phyloP scores from a whole-genome alignment of 257 asterid genomes.

The Fraxinus pennsylvanica region DNA sequence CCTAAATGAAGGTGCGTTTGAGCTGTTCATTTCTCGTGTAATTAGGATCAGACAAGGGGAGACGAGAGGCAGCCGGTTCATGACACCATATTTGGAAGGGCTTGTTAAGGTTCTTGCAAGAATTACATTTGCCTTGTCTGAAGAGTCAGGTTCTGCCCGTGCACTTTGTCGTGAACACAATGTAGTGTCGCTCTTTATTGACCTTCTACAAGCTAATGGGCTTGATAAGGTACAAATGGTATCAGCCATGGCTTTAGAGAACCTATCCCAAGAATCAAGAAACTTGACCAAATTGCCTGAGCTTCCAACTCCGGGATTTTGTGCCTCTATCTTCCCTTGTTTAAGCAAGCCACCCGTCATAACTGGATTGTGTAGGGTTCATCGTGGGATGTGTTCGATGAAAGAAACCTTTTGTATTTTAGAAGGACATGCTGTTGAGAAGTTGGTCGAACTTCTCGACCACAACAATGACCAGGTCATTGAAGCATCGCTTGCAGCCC shows the following conservation, averaged over 20 bases:
- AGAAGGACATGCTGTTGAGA: conserved; percentile 85
- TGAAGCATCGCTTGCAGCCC: conserved; percentile 88
- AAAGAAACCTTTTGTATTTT: conserved; percentile 75
- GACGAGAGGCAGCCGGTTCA: conserved; percentile 71
- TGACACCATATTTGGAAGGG: conserved; percentile 89
- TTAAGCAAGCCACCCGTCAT: conserved; percentile 57
- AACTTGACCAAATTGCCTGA: conserved; percentile 69
- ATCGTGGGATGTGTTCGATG: conserved; percentile 69
- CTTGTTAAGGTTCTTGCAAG: conserved; percentile 85
- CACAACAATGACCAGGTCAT: conserved; percentile 80
- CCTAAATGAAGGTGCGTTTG: conserved; percentile 77
- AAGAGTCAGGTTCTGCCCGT: conserved; percentile 55
- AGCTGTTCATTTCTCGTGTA: conserved; percentile 54
- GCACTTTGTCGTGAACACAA: conserved; percentile 60
- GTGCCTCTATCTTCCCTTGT: conserved; percentile 69
- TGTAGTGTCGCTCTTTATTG: conserved; percentile 69
- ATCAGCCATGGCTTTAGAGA: conserved; percentile 88
- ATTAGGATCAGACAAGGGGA: conserved; percentile 69
- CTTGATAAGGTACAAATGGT: conserved; percentile 92
- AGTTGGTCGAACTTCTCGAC: conserved; percentile 78
- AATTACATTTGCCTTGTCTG: conserved; percentile 62
- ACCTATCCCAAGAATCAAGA: conserved; percentile 72
- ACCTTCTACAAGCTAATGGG: conserved; percentile 76
- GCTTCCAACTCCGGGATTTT: conserved; percentile 56
- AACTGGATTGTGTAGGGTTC: conserved; percentile 71